Evolutionary conservation across 176 grass and related monocot genomes (phyloP), one percentile per base, ranked within the genome.

Genomic region (Saccharum spontaneum): DNA sequence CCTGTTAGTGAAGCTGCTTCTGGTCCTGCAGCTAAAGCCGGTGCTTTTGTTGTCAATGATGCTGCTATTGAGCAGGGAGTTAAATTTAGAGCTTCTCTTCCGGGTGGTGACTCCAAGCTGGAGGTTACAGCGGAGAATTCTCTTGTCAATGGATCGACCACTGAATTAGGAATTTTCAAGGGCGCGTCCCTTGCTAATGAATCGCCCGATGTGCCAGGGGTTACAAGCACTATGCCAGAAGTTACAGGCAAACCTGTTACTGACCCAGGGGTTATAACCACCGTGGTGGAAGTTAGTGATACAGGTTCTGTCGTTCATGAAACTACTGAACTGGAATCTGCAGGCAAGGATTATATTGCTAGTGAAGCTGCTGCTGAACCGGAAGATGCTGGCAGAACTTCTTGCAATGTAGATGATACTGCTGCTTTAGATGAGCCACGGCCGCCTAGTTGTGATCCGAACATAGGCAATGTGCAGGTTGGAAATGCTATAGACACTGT

Each of bases 281-380:
- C 41, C 13, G 33, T 52, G 52, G 43, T 7, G 26, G 61, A 80
- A 75, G 79, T 68, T 74, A 79, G 39, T 75, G 38, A 39, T 20
- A 33, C 12, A 36, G 69, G 73, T 83, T 83, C 46, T 78, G 59
- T 83, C 78, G 9, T 60, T 43, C 76, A 79, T n/a, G 55, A 73
- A 86, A 70, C 67, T 67, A 54, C 26, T 55, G 67, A 59, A 46
- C 45, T 73, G 79, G 74, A 86, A 67, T 41, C 64, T 74, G 65
- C 46, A 45, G 22, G 17, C n/a, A 48, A 7, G 7, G 36, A 18
- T 59, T 57, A 16, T 82, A 17, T 78, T 44, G 44, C 39, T 60
- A 67, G 22, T 5, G 2, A 82, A 87, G 73, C 38, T 75, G 20
- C 28, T 74, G 8, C 38, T 9, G 75, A 61, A 79, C 60, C 8